phyloP scores from a whole-genome alignment of 2,329 filamentous ascomycete species.

The Myriosclerotinia scirpicola region DNA sequence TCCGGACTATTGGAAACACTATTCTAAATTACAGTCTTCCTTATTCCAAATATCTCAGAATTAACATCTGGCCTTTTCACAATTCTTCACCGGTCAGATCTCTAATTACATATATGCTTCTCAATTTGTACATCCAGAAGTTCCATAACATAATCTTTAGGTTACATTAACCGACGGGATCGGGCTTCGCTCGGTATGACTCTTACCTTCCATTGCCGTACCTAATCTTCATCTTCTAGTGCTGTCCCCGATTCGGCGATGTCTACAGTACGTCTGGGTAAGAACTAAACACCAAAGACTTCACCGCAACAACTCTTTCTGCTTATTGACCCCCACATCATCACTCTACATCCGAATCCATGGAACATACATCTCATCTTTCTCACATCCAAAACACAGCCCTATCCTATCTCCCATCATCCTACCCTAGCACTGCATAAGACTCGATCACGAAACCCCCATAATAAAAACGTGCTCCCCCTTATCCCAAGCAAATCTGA shows the following conservation, averaged over 20 bases:
- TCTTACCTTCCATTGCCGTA: not conserved
- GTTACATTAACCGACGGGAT: not conserved
- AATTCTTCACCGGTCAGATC: not conserved
- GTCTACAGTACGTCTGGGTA: not conserved
- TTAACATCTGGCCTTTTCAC: too few relatives aligned
- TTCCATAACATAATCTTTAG: not conserved
- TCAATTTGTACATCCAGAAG: not conserved
- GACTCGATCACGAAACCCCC: not conserved
- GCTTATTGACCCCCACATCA: constrained; percentile 7
- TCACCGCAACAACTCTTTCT: constrained; percentile 6
- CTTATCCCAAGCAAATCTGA: not conserved
- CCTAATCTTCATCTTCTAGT: not conserved
- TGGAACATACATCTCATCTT: not conserved
- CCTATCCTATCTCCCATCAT: not conserved
- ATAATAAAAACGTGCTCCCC: not conserved
- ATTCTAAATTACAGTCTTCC: too few relatives aligned
- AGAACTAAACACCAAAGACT: constrained; percentile 3
- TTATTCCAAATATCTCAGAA: not conserved
- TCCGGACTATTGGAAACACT: too few relatives aligned
- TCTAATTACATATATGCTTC: not conserved
- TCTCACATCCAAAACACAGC: constrained; percentile 1
- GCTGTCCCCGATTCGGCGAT: not conserved
- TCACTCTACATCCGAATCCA: constrained; percentile 2
- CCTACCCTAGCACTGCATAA: not conserved
- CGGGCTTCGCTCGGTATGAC: not conserved